Conservation (phyloP, 176 grass and related monocot genomes). For the Ensete glaucum region DNA sequence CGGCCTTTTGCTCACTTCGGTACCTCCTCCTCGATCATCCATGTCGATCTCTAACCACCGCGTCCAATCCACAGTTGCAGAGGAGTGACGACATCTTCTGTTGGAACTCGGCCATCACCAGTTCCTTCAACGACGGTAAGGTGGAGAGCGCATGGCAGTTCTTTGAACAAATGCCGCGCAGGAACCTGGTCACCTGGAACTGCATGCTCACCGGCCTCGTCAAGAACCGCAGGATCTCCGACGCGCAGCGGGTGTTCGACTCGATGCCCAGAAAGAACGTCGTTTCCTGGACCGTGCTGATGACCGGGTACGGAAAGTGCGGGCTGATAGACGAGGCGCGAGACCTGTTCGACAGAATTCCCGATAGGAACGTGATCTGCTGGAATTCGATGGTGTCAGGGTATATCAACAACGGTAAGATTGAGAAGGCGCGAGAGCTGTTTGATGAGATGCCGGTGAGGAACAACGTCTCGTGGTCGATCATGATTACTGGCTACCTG, state of each 20-base stretch:
- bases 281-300: constrained; percentile 40
- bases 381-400: constrained; percentile 66
- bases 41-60: background rate
- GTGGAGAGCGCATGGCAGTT: constrained; percentile 27
- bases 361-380: constrained; percentile 31
- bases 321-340: constrained; percentile 44
- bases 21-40: background rate
- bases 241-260: constrained; percentile 41
- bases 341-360: constrained; percentile 44
- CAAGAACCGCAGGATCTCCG: constrained; percentile 33
- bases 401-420: constrained; percentile 30
- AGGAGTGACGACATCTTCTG: constrained; percentile 21
- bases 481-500: constrained; percentile 44
- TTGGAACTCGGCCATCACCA: constrained; percentile 38
- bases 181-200: constrained; percentile 52
- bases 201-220: constrained; percentile 45
- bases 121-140: constrained; percentile 27
- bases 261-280: constrained; percentile 45
- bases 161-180: constrained; percentile 47
- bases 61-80: background rate
- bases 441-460: constrained; percentile 41
- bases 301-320: constrained; percentile 29
- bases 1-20: background rate
- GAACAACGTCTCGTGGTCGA: constrained; percentile 36
- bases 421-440: constrained; percentile 30